Evolutionary conservation across 2,329 filamentous ascomycete genomes (phyloP), one percentile per base, ranked within the genome.

Genomic region (Venturia nashicola): DNA sequence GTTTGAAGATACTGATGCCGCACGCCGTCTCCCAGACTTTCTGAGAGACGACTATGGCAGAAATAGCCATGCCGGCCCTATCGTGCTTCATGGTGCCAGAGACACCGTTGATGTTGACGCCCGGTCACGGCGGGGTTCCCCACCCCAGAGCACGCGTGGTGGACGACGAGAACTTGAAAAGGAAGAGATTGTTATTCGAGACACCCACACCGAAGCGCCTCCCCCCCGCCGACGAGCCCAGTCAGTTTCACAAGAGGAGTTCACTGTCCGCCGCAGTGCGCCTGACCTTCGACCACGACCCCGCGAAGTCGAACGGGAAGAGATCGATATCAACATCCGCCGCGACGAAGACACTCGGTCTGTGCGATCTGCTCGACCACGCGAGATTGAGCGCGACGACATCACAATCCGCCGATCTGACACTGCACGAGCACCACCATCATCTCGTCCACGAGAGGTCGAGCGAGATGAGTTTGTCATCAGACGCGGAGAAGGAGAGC

Each of bases 21-120:
- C 67, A 63, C 75, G 76, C 59, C 32, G 51, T 18, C 72, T 74
- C 64, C 79, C 79, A 61, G 78, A 80, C 68, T 80, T 81, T 69
- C 72, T 81, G 65, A 74, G 78, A 57, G 79, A 81, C 65, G 78
- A 80, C 69, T 80, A 80, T 69, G 78, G 76, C 66, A 73, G 76
- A 63, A 73, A 73, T 60, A 71, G 69, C 66, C 34, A 59, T 39
- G 71, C 79, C 67, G 72, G 80, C 68, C 68, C 76, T 67, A 63
- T 80, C 72, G 72, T 83, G 70, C 69, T 81, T 61, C 76, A 57
- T 36, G 69, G 74, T 69, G 70, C 69, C 55, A 72, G 70, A 66
- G 71, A 74, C 16, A 34, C 39, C 5, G 59, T 60, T 5, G 59
- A 60, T 60, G 36, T 60, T 23, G 59, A 60, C 39, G 36, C 32